A percentile compares a stretch with the other conserved stretches of the same genome.
Conservation (phyloP, 2,329 filamentous ascomycete genomes). For the Aspergillus costaricaensis region DNA sequence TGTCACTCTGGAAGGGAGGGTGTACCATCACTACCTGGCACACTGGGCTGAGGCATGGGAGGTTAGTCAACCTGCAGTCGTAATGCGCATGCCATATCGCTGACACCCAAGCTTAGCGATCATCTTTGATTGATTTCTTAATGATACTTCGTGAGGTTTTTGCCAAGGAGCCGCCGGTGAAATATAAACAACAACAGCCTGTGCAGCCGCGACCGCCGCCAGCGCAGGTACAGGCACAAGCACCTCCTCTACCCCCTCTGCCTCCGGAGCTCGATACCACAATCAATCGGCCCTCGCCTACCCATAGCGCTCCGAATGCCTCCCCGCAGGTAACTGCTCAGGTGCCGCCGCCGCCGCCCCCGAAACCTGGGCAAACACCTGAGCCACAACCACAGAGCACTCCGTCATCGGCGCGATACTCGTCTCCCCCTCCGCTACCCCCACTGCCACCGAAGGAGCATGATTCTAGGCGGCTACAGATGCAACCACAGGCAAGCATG, state of each 20-base stretch:
- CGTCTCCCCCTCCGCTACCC: conserved; percentile 37
- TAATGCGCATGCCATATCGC: background rate
- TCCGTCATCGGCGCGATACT: conserved; percentile 29
- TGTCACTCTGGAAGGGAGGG: conserved; percentile 86
- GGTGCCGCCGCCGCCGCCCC: conserved; percentile 39
- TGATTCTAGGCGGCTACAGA: conserved; percentile 19
- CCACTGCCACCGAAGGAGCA: conserved; percentile 42
- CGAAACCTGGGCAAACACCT: conserved; percentile 36
- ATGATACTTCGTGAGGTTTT: conserved; percentile 83
- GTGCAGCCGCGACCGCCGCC: conserved; percentile 36
- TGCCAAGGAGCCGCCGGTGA: conserved; percentile 89
- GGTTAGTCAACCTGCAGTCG: conserved; percentile 58
- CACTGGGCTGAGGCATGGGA: conserved; percentile 90
- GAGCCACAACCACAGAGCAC: conserved; percentile 20
- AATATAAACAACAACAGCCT: conserved; percentile 61
- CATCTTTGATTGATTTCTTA: conserved; percentile 78
- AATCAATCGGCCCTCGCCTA: conserved; percentile 36
- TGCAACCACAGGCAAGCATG: conserved; percentile 15
- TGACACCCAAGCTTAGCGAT: conserved; percentile 59
- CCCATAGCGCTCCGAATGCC: conserved; percentile 8
- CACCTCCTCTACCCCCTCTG: conserved; percentile 69
- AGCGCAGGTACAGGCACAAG: conserved; percentile 31
- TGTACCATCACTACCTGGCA: conserved; percentile 94
- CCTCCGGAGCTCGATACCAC: conserved; percentile 62
- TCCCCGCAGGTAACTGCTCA: conserved; percentile 20